Evolutionary conservation across 371 early-diverging fungal species (phyloP).

Genomic region (Circinella umbellata): DNA sequence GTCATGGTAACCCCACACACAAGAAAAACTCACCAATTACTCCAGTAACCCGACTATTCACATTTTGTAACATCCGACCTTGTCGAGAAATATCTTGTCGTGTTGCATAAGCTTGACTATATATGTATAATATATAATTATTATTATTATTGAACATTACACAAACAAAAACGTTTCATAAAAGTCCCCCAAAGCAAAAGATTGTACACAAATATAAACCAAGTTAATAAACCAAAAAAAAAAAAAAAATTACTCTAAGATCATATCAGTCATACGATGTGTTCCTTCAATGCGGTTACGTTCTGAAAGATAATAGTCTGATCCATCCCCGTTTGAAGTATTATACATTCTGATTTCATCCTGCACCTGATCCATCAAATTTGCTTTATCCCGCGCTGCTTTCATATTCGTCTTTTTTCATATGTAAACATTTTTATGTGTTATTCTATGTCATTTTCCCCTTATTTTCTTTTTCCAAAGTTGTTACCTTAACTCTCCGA

Average conservation of each 20-base stretch:
- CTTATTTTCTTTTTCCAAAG: background rate
- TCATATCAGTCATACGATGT: conserved; percentile 69
- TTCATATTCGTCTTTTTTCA: conserved; percentile 54
- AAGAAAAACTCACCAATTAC: conserved; percentile 48
- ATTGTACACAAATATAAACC: background rate
- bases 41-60: conserved; percentile 53
- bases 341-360: conserved; percentile 42
- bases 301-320: conserved; percentile 66
- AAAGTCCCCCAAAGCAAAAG: background rate
- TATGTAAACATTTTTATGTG: background rate
- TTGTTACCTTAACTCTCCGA: conserved; percentile 55
- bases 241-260: conserved; percentile 57
- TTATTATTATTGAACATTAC: background rate
- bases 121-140: background rate
- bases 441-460: background rate
- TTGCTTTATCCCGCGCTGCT: conserved; percentile 56
- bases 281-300: conserved; percentile 63
- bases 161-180: background rate
- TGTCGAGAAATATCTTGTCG: conserved; percentile 63
- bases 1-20: background rate
- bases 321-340: conserved; percentile 38
- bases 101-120: conserved; percentile 68
- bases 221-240: background rate
- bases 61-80: conserved; percentile 51
- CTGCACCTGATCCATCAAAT: conserved; percentile 4